Evolutionary conservation across 179 eudicot species (phyloP), one percentile per base, ranked within the genome.

Genomic region (Monotropa hypopitys): DNA sequence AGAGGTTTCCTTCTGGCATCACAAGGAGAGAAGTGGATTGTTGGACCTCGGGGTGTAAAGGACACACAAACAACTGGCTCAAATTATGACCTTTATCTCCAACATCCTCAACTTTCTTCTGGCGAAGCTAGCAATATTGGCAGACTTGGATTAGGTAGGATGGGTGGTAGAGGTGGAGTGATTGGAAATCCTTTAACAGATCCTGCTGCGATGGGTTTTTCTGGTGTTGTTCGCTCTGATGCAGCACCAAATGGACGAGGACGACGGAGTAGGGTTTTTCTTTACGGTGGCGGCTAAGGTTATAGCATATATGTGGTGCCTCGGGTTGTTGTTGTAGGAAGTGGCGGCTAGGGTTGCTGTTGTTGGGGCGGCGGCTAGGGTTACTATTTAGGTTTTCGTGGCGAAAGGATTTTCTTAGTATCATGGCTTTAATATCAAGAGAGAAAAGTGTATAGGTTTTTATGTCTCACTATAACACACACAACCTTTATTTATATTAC

Each of bases 21-120:
- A 82, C 85, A 15, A 85, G 83, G 81, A 85, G 97, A 67, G 97
- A 91, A 88, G 91, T 91, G 77, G 86, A 94, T 85, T 53, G 82
- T 72, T 70, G 90, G 85, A 65, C 80, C 77, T 23, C 81, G 80
- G 77, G 78, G 54, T 32, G 82, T 82, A 32, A 87, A 87, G 83
- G 91, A 90, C 82, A 81, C 92, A 23, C 68, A 85, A 77, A 53
- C 89, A 43, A 75, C 87, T 73, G 89, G 84, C 51, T 89, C 92
- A 70, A 90, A 89, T 33, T 90, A 90, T 83, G 95, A 90, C 75
- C 87, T 84, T 42, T 90, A 87, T 78, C 92, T 90, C 73, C 89
- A 88, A 73, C 84, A 81, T 83, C 73, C 84, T 81, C 89, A 89
- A 80, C 78, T 81, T 42, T 40, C 40, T 76, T 80, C 87, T 50